phyloP scores from a whole-genome alignment of 2,329 filamentous ascomycete species.

The Penicillium sp. region DNA sequence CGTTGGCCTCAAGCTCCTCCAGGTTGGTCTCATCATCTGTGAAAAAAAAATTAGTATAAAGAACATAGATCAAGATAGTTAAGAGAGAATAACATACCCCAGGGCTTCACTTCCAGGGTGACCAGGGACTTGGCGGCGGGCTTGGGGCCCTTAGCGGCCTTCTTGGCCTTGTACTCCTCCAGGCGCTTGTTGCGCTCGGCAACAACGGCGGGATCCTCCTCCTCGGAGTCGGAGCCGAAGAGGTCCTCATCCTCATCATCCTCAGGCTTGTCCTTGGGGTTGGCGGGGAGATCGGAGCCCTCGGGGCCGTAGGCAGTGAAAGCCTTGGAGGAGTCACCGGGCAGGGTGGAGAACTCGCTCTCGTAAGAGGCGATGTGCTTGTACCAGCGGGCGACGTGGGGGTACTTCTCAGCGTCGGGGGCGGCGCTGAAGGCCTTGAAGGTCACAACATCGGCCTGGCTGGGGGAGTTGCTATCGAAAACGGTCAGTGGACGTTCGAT shows the following conservation, averaged over 20 bases:
- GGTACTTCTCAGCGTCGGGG: slow-evolving; percentile 85
- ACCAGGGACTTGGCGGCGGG: slow-evolving; percentile 92
- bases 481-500: slow-evolving; percentile 19
- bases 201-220: slow-evolving; percentile 87
- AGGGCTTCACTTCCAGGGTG: slow-evolving; percentile 96
- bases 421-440: slow-evolving; percentile 84
- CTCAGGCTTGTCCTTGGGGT: slow-evolving; percentile 81
- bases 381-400: slow-evolving; percentile 96
- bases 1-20: slow-evolving; percentile 75
- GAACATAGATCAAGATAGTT: not conserved
- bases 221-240: slow-evolving; percentile 91
- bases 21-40: slow-evolving; percentile 92
- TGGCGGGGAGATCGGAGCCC: slow-evolving; percentile 73
- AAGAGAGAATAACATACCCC: slow-evolving; percentile 70
- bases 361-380: slow-evolving; percentile 96
- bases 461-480: slow-evolving; percentile 63
- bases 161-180: slow-evolving; percentile 95
- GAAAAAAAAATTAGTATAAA: slow-evolving; percentile 22
- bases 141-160: slow-evolving; percentile 84
- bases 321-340: slow-evolving; percentile 87
- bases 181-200: slow-evolving; percentile 86
- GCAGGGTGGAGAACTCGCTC: slow-evolving; percentile 86
- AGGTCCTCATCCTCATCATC: slow-evolving; percentile 87
- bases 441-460: slow-evolving; percentile 93
- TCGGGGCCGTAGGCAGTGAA: slow-evolving; percentile 93